phyloP scores from a whole-genome alignment of 208 protist species.

The Angomonas ambiguus region DNA sequence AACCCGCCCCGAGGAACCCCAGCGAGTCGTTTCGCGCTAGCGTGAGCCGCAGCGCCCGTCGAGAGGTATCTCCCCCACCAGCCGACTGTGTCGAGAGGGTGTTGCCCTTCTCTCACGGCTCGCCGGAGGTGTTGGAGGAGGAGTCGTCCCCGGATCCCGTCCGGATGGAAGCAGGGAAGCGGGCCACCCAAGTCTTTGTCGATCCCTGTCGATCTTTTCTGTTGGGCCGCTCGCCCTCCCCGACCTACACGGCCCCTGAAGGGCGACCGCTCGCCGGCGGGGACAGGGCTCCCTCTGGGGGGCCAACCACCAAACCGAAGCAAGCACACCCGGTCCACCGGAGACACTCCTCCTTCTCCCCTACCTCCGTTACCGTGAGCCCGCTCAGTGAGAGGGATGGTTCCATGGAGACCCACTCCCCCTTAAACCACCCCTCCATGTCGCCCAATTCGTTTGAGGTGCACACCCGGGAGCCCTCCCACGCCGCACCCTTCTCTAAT shows the following conservation, averaged over 20 bases:
- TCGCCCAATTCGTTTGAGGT: not conserved
- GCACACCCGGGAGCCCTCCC: not conserved
- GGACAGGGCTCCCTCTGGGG: not conserved
- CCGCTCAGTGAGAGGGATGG: slow-evolving; percentile 4
- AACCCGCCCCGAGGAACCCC: slow-evolving; percentile 2
- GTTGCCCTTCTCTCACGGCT: slow-evolving; percentile 7
- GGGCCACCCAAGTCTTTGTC: not conserved
- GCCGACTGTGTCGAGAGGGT: slow-evolving; percentile 8
- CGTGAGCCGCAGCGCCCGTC: not conserved
- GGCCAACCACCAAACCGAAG: not conserved
- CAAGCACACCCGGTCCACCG: not conserved
- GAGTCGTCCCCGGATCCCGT: not conserved
- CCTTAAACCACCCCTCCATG: not conserved
- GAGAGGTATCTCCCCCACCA: slow-evolving; percentile 1
- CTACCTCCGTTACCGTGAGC: not conserved
- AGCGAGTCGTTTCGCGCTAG: not conserved
- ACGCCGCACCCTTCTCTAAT: not conserved
- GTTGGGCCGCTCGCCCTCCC: not conserved
- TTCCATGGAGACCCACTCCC: not conserved
- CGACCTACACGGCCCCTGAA: not conserved
- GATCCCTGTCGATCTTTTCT: not conserved
- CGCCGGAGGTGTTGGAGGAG: not conserved
- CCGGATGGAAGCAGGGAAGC: not conserved
- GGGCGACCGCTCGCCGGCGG: not conserved
- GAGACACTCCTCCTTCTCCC: not conserved